These are phyloP conservation scores for Fusarium goolgardi DNA, from an alignment of 2,329 filamentous ascomycete genomes.

Conservation along the genomic window DNA sequence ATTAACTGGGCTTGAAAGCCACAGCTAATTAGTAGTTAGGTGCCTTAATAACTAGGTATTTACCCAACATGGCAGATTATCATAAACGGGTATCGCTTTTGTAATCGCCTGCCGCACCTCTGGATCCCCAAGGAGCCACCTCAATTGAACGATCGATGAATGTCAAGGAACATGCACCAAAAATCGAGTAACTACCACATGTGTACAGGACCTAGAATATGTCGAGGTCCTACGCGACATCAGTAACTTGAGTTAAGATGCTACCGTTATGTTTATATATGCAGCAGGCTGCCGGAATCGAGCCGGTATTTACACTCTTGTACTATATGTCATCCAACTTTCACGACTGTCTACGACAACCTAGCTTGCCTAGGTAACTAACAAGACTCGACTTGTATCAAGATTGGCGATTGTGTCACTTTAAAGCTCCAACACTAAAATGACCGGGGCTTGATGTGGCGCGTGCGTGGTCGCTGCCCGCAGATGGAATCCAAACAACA, in stretches of 20 bases:
- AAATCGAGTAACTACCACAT: not conserved
- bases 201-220: not conserved
- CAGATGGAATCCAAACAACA: constrained; percentile 6
- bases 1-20: not conserved
- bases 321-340: not conserved
- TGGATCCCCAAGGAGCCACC: not conserved
- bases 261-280: not conserved
- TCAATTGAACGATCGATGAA: not conserved
- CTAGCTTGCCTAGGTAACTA: not conserved
- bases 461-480: constrained; percentile 35
- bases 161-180: not conserved
- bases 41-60: too few species aligned
- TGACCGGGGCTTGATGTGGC: constrained; percentile 23
- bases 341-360: not conserved
- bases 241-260: not conserved
- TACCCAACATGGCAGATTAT: not conserved
- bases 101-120: not conserved
- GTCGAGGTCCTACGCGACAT: not conserved
- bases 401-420: constrained; percentile 18
- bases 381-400: not conserved
- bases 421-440: constrained; percentile 19
- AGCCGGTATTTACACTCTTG: not conserved
- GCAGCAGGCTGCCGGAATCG: not conserved
- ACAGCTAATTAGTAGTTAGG: too few species aligned
- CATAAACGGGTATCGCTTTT: not conserved